Evolutionary conservation across 2,329 filamentous ascomycete genomes (phyloP).

Genomic region (Colletotrichum eremochloae): DNA sequence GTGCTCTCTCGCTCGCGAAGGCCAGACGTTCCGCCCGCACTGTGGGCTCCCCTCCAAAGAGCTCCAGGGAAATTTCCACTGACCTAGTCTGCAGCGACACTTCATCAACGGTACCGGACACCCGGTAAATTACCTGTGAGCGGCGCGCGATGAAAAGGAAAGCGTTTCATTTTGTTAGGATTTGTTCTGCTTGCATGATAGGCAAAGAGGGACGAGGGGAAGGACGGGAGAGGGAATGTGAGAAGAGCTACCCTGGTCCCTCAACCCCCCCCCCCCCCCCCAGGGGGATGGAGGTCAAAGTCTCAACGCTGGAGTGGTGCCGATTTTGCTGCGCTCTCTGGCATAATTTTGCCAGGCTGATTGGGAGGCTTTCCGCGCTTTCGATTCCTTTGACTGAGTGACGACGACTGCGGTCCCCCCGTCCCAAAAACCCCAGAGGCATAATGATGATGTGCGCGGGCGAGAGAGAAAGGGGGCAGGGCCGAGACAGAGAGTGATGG

Average conservation of each 20-base stretch:
- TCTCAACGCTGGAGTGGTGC: conserved; percentile 7
- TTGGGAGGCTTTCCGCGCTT: conserved; percentile 3
- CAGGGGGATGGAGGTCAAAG: not conserved
- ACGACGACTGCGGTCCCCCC: conserved; percentile 7
- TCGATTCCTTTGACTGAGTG: conserved; percentile 6
- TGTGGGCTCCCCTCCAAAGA: conserved; percentile 11
- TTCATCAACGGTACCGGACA: conserved; percentile 38
- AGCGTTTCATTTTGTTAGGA: conserved; percentile 14
- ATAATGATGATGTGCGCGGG: not conserved
- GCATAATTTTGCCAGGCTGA: conserved; percentile 2
- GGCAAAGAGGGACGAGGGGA: not conserved
- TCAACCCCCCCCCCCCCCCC: not conserved
- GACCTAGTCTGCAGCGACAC: conserved; percentile 32
- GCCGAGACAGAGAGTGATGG: conserved; percentile 19
- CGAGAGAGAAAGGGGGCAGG: not conserved
- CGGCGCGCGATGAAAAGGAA: conserved; percentile 11
- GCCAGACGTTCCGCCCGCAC: conserved; percentile 22
- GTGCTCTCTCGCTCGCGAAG: conserved; percentile 16
- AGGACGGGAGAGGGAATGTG: not conserved
- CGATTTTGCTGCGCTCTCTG: conserved; percentile 18
- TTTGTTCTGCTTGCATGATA: not conserved
- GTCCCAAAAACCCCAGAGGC: conserved; percentile 5
- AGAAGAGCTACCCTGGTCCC: not conserved
- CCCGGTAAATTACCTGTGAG: conserved; percentile 37
- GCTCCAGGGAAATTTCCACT: not conserved